Conservation (phyloP, 306 rosid species). For the Rosa chinensis region DNA sequence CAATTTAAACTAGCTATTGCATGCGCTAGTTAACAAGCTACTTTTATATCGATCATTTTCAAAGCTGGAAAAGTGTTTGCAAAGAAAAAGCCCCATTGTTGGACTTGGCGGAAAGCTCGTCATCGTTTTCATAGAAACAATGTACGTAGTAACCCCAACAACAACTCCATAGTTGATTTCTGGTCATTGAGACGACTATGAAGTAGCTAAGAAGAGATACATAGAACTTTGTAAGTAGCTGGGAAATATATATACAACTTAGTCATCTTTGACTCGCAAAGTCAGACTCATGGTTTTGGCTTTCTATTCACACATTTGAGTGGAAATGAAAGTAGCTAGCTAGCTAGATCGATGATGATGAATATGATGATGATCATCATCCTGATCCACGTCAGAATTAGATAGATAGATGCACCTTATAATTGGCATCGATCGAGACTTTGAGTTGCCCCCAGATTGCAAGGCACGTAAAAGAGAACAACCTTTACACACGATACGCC, state of each 20-base stretch:
- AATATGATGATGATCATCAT: not conserved
- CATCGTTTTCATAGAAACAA: not conserved
- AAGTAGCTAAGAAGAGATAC: not conserved
- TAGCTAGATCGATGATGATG: not conserved
- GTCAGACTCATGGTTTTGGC: not conserved
- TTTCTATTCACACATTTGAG: not conserved
- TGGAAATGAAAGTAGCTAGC: not conserved
- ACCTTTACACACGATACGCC: constrained; percentile 23
- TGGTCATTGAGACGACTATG: constrained; percentile 2
- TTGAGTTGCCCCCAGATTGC: not conserved
- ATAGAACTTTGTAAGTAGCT: not conserved
- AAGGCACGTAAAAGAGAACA: constrained; percentile 5
- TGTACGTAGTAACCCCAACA: not conserved
- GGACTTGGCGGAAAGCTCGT: not conserved
- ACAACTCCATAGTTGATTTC: not conserved
- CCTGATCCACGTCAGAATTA: constrained; percentile 10
- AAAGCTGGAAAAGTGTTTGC: not conserved
- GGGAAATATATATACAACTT: not conserved
- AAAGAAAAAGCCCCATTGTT: not conserved
- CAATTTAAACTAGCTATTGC: not conserved
- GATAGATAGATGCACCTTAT: not conserved
- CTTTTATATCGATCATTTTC: not conserved
- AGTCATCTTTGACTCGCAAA: constrained; percentile 9
- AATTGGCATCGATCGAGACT: not conserved
- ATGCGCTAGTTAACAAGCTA: not conserved